Base-by-base conservation (phyloP, 352 stramenopile genomes). In the Pythium scleroteichum region DNA sequence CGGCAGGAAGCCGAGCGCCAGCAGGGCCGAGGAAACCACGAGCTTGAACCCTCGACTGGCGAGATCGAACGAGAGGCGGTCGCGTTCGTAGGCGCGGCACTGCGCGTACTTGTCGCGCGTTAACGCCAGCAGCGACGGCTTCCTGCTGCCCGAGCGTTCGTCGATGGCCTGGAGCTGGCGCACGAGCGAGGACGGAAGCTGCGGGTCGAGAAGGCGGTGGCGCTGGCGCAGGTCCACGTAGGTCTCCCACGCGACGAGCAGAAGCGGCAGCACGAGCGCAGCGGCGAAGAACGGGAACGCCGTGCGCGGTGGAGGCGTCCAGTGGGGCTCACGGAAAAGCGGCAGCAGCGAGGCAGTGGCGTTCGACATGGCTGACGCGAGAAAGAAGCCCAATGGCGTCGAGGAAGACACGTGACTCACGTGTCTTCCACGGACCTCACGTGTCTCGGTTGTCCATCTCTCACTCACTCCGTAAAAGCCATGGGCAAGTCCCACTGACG, bases 31-130 rank as follows among this genome's bases (percentile, higher is more conserved):
- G 24, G 77, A 82, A 53, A 98, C 86, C 22, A 87, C 27, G 41
- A 93, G 78, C 12, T 78, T 74, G 74, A 98, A 98, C 5, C 75
- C 72, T 23, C 79, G 85, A 2, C 82, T 87, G 22, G 99, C 66
- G 59, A 99, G 92, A 26, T 79, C 88, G 62, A 99, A 98, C 39
- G 87, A 78, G 69, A 95, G 97, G 78, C 98, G 99, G 73, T 98
- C 96, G 10, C 98, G 74, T 14, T 91, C 91, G 72, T 99, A 99
- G 7, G 86, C 75, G 70, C 96, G 92, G 23, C 91, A 92, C 53
- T 38, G 45, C 20, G 24, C 76, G 61, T 98, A 98, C 79, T 98
- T 98, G 9, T 69, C 76, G 52, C 84, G 62, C 6, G 29, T 35
- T 10, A 10, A 35, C 10, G 29, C 29, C 29, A 95, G 90, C 39